These are phyloP conservation scores for Neurospora sp. DNA, from an alignment of 495 filamentous ascomycete genomes.

Conservation along the genomic window DNA sequence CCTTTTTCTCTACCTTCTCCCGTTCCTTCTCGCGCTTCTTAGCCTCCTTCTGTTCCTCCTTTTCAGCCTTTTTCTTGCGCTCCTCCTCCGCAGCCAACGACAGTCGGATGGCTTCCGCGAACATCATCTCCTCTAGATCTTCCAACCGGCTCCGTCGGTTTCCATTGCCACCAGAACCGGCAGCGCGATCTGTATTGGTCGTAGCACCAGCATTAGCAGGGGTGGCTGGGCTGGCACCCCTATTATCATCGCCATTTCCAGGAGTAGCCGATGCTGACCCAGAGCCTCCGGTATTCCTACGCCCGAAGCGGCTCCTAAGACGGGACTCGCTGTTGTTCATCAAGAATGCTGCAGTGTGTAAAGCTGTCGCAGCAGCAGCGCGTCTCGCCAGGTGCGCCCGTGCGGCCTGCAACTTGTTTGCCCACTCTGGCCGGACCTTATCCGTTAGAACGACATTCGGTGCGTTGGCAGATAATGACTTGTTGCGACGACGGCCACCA, in stretches of 20 bases:
- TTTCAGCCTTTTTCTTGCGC: conserved; percentile 67
- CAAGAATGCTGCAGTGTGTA: conserved; percentile 91
- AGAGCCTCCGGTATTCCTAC: conserved; percentile 34
- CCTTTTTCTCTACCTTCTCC: conserved; percentile 69
- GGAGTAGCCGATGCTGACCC: conserved; percentile 20
- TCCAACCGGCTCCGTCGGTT: conserved; percentile 64
- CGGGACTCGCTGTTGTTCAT: conserved; percentile 54
- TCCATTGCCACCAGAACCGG: conserved; percentile 12
- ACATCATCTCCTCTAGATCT: conserved; percentile 96
- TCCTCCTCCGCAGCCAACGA: conserved; percentile 89
- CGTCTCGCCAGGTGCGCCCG: conserved; percentile 73
- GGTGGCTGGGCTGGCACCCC: conserved; percentile 14
- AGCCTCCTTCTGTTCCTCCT: conserved; percentile 63
- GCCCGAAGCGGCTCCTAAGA: conserved; percentile 37
- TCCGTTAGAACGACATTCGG: conserved; percentile 85
- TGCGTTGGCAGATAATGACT: conserved; percentile 71
- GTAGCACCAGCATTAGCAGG: background rate
- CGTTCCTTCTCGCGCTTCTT: conserved; percentile 72
- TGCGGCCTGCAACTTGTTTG: conserved; percentile 76
- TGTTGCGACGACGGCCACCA: conserved; percentile 49
- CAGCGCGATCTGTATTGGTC: background rate
- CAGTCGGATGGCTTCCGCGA: conserved; percentile 87
- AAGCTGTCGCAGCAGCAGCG: conserved; percentile 84
- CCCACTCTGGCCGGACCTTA: conserved; percentile 86
- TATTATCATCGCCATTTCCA: conserved; percentile 18